phyloP scores from a whole-genome alignment of 2,329 filamentous ascomycete species.

The Colletotrichum sp. region DNA sequence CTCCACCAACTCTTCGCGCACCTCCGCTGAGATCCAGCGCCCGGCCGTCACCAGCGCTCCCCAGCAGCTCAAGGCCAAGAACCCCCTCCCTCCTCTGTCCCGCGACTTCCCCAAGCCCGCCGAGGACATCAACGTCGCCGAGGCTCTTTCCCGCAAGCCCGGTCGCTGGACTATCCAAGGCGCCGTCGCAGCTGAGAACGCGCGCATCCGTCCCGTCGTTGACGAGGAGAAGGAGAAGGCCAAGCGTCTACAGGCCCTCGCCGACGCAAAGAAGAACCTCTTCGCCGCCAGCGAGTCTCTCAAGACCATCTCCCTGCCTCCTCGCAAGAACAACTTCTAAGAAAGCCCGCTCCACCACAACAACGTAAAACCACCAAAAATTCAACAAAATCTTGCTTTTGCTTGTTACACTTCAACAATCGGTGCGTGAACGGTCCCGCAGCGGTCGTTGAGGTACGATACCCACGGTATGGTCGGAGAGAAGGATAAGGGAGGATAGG shows the following conservation, averaged over 20 bases:
- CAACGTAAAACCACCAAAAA: not conserved
- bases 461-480: constrained; percentile 13
- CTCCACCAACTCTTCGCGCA: constrained; percentile 14
- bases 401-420: constrained; percentile 5
- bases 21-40: constrained; percentile 1
- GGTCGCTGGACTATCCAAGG: constrained; percentile 46
- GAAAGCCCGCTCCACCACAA: not conserved
- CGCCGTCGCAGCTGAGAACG: constrained; percentile 32
- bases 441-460: constrained; percentile 3
- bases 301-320: not conserved
- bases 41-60: constrained; percentile 3
- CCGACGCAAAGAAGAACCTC: constrained; percentile 53
- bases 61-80: constrained; percentile 19
- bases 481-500: not conserved
- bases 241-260: constrained; percentile 44
- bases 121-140: constrained; percentile 43
- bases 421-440: constrained; percentile 3
- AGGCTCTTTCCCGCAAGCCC: constrained; percentile 48
- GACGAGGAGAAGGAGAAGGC: constrained; percentile 36
- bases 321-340: constrained; percentile 6
- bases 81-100: constrained; percentile 38
- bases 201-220: constrained; percentile 29
- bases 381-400: not conserved
- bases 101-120: constrained; percentile 46
- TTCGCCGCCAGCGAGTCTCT: constrained; percentile 38